phyloP scores from a whole-genome alignment of 169 alveolate species.

The Eimeria maxima region DNA sequence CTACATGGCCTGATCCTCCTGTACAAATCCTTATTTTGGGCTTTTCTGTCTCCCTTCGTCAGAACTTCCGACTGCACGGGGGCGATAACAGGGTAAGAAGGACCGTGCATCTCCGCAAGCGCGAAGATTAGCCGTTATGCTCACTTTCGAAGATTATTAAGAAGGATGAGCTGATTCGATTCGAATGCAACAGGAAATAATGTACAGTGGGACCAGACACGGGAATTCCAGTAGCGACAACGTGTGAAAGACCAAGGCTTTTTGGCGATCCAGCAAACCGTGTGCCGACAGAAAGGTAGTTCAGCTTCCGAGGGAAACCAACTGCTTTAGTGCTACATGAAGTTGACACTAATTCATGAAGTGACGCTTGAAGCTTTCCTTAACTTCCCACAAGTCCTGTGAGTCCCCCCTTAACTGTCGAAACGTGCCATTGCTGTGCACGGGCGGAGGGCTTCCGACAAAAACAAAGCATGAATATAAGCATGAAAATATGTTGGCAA shows the following conservation, averaged over 20 bases:
- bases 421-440: not conserved
- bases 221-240: not conserved
- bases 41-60: not conserved
- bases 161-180: not conserved
- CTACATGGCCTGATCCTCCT: not conserved
- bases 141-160: not conserved
- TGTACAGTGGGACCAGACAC: not conserved
- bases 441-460: slow-evolving; percentile 11
- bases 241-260: too few relatives aligned
- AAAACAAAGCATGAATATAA: not conserved
- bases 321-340: not conserved
- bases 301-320: not conserved
- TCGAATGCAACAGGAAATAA: not conserved
- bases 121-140: not conserved
- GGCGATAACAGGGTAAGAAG: not conserved
- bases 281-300: not conserved
- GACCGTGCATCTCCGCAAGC: not conserved
- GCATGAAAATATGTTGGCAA: not conserved
- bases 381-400: not conserved
- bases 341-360: not conserved
- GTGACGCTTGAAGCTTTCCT: not conserved
- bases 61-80: not conserved
- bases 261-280: too few relatives aligned
- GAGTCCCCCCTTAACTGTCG: not conserved
- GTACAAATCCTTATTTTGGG: not conserved